Evolutionary conservation across 116 monocot species (phyloP).

Genomic region (Dioscorea cayenensis): DNA sequence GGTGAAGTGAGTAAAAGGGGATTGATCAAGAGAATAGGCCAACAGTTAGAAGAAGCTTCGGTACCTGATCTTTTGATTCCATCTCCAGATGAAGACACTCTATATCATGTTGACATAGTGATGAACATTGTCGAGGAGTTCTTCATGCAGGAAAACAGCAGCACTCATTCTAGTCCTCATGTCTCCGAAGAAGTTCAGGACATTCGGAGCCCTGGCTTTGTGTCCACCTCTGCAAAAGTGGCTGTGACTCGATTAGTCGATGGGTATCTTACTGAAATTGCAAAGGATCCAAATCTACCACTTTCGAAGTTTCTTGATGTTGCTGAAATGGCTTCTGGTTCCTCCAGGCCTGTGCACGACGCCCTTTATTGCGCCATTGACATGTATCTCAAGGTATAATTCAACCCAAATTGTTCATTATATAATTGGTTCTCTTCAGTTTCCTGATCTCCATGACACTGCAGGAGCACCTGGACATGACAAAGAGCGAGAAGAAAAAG

Average conservation of each 20-base stretch:
- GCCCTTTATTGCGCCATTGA: slow-evolving; percentile 86
- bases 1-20: slow-evolving; percentile 42
- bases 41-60: slow-evolving; percentile 59
- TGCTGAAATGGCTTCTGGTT: slow-evolving; percentile 51
- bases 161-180: slow-evolving; percentile 1
- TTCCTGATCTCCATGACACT: not conserved
- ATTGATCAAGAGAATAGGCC: slow-evolving; percentile 58
- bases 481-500: slow-evolving; percentile 76
- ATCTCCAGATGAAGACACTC: slow-evolving; percentile 20
- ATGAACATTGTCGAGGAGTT: slow-evolving; percentile 71
- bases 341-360: slow-evolving; percentile 75
- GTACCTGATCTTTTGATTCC: slow-evolving; percentile 72
- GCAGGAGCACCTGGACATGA: slow-evolving; percentile 72
- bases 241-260: slow-evolving; percentile 68
- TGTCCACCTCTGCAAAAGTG: slow-evolving; percentile 31
- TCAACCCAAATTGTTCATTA: not conserved
- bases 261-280: slow-evolving; percentile 72
- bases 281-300: slow-evolving; percentile 58
- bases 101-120: slow-evolving; percentile 63
- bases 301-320: slow-evolving; percentile 66
- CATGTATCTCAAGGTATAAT: slow-evolving; percentile 70
- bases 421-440: not conserved
- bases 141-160: slow-evolving; percentile 33
- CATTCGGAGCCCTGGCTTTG: slow-evolving; percentile 9
- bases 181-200: slow-evolving; percentile 18